Evolutionary conservation across 2,329 filamentous ascomycete genomes (phyloP).

Genomic region (Trichoderma koningiopsis): DNA sequence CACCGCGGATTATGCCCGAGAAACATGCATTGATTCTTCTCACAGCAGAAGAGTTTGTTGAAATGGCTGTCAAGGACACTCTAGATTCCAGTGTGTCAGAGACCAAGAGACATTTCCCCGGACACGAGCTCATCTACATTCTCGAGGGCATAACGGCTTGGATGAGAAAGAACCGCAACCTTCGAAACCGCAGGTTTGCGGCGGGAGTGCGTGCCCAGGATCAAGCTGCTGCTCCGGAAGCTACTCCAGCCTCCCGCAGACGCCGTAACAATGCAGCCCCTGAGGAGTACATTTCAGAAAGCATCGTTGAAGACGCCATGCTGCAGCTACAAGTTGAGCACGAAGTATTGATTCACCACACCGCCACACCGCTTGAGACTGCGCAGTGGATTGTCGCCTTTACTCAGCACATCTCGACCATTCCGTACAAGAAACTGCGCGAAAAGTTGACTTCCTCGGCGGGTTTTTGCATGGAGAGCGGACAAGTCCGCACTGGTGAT

Average conservation of each 20-base stretch:
- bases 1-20: slow-evolving; percentile 54
- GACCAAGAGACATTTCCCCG: slow-evolving; percentile 57
- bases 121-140: slow-evolving; percentile 64
- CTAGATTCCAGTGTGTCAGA: slow-evolving; percentile 61
- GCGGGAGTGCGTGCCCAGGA: slow-evolving; percentile 59
- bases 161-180: slow-evolving; percentile 68
- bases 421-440: slow-evolving; percentile 66
- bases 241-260: slow-evolving; percentile 30
- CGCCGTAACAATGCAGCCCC: slow-evolving; percentile 44
- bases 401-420: slow-evolving; percentile 76
- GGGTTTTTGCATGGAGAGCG: slow-evolving; percentile 77
- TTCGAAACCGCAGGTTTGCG: slow-evolving; percentile 68
- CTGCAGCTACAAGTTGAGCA: slow-evolving; percentile 70
- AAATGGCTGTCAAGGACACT: slow-evolving; percentile 54
- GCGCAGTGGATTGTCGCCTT: slow-evolving; percentile 73
- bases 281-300: slow-evolving; percentile 63
- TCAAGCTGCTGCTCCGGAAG: slow-evolving; percentile 34
- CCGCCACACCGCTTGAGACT: slow-evolving; percentile 60
- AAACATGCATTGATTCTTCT: slow-evolving; percentile 65
- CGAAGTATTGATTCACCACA: slow-evolving; percentile 70
- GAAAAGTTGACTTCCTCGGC: slow-evolving; percentile 55
- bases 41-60: slow-evolving; percentile 65
- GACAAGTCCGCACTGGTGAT: slow-evolving; percentile 73
- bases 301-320: slow-evolving; percentile 69
- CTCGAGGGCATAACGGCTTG: slow-evolving; percentile 69